These are phyloP conservation scores for Sugiyamaella chiloensis DNA, from an alignment of 805 yeast species.

Conservation along the genomic window DNA sequence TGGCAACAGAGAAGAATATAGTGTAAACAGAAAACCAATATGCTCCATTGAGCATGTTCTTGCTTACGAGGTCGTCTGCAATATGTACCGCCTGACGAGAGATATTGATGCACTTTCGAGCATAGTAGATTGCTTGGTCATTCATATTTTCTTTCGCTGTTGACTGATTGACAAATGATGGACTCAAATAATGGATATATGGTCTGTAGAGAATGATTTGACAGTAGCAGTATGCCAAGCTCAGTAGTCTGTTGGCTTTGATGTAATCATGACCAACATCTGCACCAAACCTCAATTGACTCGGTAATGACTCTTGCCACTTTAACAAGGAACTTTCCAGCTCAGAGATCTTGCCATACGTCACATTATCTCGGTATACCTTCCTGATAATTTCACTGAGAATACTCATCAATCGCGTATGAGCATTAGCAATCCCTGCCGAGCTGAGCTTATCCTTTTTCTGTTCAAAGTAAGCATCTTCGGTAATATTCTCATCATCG, in stretches of 20 bases:
- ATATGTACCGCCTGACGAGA: slow-evolving; percentile 78
- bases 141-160: slow-evolving; percentile 11
- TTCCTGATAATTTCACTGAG: slow-evolving; percentile 67
- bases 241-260: slow-evolving; percentile 68
- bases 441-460: slow-evolving; percentile 58
- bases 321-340: slow-evolving; percentile 65
- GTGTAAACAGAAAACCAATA: slow-evolving; percentile 93
- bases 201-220: slow-evolving; percentile 83
- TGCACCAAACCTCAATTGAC: slow-evolving; percentile 65
- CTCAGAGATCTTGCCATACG: slow-evolving; percentile 45
- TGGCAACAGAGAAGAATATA: slow-evolving; percentile 83
- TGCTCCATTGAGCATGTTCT: slow-evolving; percentile 71
- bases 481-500: slow-evolving; percentile 83
- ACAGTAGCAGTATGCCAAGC: slow-evolving; percentile 48
- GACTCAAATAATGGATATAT: slow-evolving; percentile 76
- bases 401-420: slow-evolving; percentile 69
- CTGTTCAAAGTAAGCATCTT: slow-evolving; percentile 50
- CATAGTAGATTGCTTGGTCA: slow-evolving; percentile 64
- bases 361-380: slow-evolving; percentile 59
- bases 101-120: slow-evolving; percentile 78
- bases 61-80: slow-evolving; percentile 75
- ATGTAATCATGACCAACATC: slow-evolving; percentile 64
- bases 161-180: slow-evolving; percentile 40
- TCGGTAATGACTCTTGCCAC: slow-evolving; percentile 72
- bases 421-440: slow-evolving; percentile 79